A percentile compares a stretch with the other conserved stretches of the same genome.
phyloP scores from a whole-genome alignment of 768 basidiomycete species.

The Boletellus sp. region DNA sequence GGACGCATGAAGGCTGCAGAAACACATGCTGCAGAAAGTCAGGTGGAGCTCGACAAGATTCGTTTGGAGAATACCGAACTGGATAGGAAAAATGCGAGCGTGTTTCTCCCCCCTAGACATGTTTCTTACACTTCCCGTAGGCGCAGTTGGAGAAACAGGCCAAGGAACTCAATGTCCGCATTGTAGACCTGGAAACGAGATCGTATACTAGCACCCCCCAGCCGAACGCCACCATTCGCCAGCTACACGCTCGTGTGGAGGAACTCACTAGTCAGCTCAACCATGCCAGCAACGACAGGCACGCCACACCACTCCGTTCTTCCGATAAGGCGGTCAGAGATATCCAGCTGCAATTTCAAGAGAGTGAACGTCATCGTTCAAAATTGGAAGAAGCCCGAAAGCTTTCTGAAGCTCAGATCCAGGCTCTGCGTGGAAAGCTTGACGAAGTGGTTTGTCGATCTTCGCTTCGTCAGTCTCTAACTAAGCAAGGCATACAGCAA shows the following conservation, averaged over 20 bases:
- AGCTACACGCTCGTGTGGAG: constrained; percentile 67
- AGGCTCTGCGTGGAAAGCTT: constrained; percentile 53
- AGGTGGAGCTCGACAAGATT: constrained; percentile 70
- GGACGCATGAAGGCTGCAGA: constrained; percentile 84
- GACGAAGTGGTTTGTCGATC: constrained; percentile 53
- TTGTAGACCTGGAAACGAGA: constrained; percentile 79
- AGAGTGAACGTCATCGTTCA: constrained; percentile 57
- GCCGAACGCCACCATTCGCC: constrained; percentile 50
- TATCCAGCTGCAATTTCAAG: constrained; percentile 49
- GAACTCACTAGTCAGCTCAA: constrained; percentile 53
- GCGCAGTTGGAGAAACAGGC: constrained; percentile 80
- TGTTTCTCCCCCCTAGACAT: not conserved
- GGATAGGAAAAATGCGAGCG: constrained; percentile 68
- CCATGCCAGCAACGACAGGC: constrained; percentile 41
- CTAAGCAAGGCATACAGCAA: constrained; percentile 48
- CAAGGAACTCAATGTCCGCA: constrained; percentile 78
- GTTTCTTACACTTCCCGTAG: constrained; percentile 35
- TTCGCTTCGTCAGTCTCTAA: not conserved
- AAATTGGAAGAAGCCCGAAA: constrained; percentile 67
- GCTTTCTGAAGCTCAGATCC: constrained; percentile 55
- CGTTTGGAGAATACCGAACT: constrained; percentile 80
- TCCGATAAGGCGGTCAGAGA: constrained; percentile 52
- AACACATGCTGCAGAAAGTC: constrained; percentile 66
- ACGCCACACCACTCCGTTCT: constrained; percentile 33
- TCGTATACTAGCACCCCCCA: constrained; percentile 66